Evolutionary conservation across 2,329 filamentous ascomycete species (phyloP), one percentile per base, ranked within the genome.

Genomic region (Septoria linicola): DNA sequence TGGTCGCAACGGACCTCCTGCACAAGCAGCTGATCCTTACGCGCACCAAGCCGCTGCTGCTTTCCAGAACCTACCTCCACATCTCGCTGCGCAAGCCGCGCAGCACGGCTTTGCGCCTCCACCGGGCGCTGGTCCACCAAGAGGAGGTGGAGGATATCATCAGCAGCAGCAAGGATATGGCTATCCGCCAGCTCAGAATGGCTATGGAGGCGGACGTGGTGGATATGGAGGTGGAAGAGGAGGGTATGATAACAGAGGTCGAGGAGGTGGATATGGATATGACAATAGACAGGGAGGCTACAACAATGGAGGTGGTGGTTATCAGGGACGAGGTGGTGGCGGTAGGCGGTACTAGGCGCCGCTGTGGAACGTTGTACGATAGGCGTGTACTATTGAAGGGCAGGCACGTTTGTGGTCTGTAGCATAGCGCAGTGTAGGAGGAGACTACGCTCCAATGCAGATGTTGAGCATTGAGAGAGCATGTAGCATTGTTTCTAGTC

Each of bases 11-110:
- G 52, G 53, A 2, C 45, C 45, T 27, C 41, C 51, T 19, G 23
- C 25, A 8, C 17, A 25, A 20, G 36, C 37, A 13, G 36, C 41
- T 4, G 58, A 60, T 13, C 45, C 51, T 4, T 57, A 59, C 16
- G 42, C 51, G 11, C 42, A 40, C 19, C 55, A 55, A 41, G 56
- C 56, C 11, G 49, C 56, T 13, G 55, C 57, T 11, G 60, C 55
- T 10, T 65, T 66, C 40, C 51, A 59, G 14, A 59, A 61, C 20
- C 50, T 67, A 23, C 68, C 69, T 3, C 66, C 63, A 4, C 66
- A 65, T 36, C 63, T 68, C 7, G 66, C 65, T 10, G 61, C 63
- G 42, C 66, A 68, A 37, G 66, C 66, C 40, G 66, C 66, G 7
- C 60, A 62, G 43, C 65, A 68, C 45, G 66, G 66, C 11, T 63